These are phyloP conservation scores for Actinomucor elegans DNA, from an alignment of 371 early-diverging fungal genomes.

Conservation along the genomic window DNA sequence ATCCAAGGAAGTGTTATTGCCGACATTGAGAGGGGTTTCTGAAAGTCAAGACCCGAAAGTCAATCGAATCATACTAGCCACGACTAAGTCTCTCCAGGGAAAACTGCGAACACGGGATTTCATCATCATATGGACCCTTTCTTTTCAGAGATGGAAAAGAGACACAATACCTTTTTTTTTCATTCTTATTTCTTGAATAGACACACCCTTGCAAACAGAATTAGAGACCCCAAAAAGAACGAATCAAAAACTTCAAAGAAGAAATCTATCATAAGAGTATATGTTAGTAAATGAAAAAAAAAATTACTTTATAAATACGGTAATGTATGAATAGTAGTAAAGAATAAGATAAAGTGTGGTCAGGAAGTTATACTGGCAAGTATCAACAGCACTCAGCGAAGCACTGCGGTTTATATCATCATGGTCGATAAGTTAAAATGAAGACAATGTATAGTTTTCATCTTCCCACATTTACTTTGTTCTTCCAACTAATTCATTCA, in stretches of 20 bases:
- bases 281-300: no score
- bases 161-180: no score
- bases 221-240: no score
- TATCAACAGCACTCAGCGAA: slow-evolving; percentile 48
- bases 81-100: slow-evolving; percentile 34
- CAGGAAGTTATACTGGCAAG: slow-evolving; percentile 47
- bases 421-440: slow-evolving; percentile 45
- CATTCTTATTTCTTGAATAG: no score
- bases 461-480: no score
- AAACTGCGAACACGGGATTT: slow-evolving; percentile 44
- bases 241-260: no score
- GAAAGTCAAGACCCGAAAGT: neutral
- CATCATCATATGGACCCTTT: slow-evolving; percentile 36
- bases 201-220: no score
- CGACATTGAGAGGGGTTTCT: slow-evolving; percentile 30
- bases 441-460: slow-evolving; percentile 35
- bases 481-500: no score
- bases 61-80: slow-evolving; percentile 10
- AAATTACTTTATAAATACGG: no score
- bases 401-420: slow-evolving; percentile 43
- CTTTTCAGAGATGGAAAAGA: no score
- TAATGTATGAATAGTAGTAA: no score
- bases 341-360: slow-evolving; percentile 10
- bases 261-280: no score
- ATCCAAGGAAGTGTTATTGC: slow-evolving; percentile 41